These are phyloP conservation scores for Stromatinia cepivora DNA, from an alignment of 2,329 filamentous ascomycete genomes.

Conservation along the genomic window DNA sequence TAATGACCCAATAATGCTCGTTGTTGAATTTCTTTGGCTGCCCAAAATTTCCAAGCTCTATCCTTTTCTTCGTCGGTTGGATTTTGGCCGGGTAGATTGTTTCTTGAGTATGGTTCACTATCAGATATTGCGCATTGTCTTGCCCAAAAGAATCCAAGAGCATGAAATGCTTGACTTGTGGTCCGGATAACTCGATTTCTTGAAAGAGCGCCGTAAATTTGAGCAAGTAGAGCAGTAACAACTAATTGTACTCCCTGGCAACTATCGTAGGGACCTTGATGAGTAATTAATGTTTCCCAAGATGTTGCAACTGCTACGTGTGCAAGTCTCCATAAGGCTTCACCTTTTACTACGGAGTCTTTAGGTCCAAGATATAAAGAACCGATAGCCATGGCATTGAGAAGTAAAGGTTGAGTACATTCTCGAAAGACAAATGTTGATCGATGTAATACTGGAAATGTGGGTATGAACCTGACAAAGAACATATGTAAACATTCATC, in stretches of 20 bases:
- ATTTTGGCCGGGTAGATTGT: slow-evolving; percentile 42
- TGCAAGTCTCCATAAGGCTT: slow-evolving; percentile 47
- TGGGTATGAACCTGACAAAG: slow-evolving; percentile 48
- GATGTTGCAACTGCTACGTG: slow-evolving; percentile 49
- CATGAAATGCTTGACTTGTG: slow-evolving; percentile 48
- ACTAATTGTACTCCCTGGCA: slow-evolving; percentile 48
- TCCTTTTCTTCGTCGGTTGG: slow-evolving; percentile 43
- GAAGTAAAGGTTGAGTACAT: slow-evolving; percentile 46
- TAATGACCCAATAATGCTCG: slow-evolving; percentile 48
- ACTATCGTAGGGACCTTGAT: slow-evolving; percentile 46
- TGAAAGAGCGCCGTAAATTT: slow-evolving; percentile 47
- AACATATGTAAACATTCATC: slow-evolving; percentile 51
- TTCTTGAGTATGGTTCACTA: slow-evolving; percentile 40
- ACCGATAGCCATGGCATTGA: slow-evolving; percentile 49
- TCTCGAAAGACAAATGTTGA: slow-evolving; percentile 48
- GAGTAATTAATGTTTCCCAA: slow-evolving; percentile 48
- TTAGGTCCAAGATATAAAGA: slow-evolving; percentile 48
- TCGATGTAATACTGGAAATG: slow-evolving; percentile 48
- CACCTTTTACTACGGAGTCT: slow-evolving; percentile 46
- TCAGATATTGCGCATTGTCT: slow-evolving; percentile 48
- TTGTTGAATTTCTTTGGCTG: slow-evolving; percentile 47
- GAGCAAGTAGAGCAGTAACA: slow-evolving; percentile 46
- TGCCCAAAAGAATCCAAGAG: slow-evolving; percentile 48
- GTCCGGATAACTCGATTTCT: slow-evolving; percentile 46
- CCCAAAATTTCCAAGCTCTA: slow-evolving; percentile 46